Percentiles rank a stretch among this genome's conserved stretches.
Conservation (phyloP, 2,329 filamentous ascomycete species). For the Fusarium cyanostomum region DNA sequence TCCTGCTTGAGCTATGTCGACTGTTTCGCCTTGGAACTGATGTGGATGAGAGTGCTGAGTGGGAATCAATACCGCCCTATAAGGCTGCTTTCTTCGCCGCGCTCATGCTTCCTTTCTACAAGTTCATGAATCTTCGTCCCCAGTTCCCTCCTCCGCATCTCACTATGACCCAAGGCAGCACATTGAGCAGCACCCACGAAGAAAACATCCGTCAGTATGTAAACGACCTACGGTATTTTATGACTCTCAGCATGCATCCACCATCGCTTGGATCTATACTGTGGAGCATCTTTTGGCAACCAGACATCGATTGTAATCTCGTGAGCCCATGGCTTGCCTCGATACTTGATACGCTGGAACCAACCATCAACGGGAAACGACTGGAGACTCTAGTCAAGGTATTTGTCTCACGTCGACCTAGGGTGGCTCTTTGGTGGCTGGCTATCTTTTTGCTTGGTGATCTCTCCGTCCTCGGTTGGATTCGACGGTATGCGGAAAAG, state of each 20-base stretch:
- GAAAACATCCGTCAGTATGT: background rate
- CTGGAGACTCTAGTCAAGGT: background rate
- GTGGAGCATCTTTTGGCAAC: too few species aligned
- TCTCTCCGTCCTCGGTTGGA: background rate
- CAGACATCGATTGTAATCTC: background rate
- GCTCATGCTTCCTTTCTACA: background rate
- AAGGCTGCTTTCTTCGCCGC: background rate
- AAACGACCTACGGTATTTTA: slow-evolving; percentile 1
- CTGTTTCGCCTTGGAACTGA: slow-evolving; percentile 1
- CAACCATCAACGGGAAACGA: background rate
- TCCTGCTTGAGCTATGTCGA: background rate
- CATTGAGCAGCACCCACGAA: background rate
- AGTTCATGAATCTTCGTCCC: background rate
- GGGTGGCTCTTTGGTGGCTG: background rate
- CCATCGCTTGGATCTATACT: slow-evolving; percentile 2
- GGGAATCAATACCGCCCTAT: background rate
- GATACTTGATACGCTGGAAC: background rate
- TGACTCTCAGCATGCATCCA: background rate
- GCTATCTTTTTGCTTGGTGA: slow-evolving; percentile 2
- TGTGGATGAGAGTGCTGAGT: background rate
- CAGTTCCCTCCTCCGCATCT: background rate
- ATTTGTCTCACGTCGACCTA: background rate
- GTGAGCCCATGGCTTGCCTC: background rate
- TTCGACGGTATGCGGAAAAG: background rate
- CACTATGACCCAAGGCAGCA: background rate